Evolutionary conservation across 768 basidiomycete genomes (phyloP).

Genomic region (Leccinum truebloodii): DNA sequence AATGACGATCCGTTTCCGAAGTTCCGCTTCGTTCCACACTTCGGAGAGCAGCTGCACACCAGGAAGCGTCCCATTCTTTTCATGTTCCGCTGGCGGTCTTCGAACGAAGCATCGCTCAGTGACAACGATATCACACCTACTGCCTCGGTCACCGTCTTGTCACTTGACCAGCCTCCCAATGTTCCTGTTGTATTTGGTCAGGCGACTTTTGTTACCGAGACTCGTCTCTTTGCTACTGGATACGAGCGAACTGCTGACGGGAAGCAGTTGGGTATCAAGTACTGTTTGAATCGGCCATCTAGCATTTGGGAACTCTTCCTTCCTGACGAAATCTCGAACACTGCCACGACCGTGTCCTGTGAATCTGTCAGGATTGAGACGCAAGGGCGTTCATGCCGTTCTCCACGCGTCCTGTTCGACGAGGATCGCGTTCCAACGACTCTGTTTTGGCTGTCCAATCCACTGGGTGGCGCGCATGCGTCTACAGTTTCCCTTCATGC

Average conservation of each 20-base stretch:
- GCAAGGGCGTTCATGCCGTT: constrained; percentile 51
- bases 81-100: constrained; percentile 48
- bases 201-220: constrained; percentile 47
- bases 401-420: constrained; percentile 46
- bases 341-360: constrained; percentile 17
- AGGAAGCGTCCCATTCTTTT: constrained; percentile 56
- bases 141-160: constrained; percentile 14
- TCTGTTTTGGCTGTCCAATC: constrained; percentile 57
- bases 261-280: constrained; percentile 56
- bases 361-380: constrained; percentile 40
- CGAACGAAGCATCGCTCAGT: not conserved
- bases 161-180: constrained; percentile 7
- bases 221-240: constrained; percentile 56
- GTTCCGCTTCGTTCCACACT: constrained; percentile 57
- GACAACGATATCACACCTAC: constrained; percentile 10
- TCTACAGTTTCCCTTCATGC: constrained; percentile 51
- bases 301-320: constrained; percentile 53
- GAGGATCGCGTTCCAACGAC: constrained; percentile 19
- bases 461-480: constrained; percentile 59
- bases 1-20: constrained; percentile 36
- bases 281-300: constrained; percentile 57
- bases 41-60: constrained; percentile 62
- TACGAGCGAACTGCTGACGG: constrained; percentile 61
- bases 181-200: constrained; percentile 51
- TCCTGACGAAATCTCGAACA: not conserved